Percentiles rank a stretch among this genome's conserved stretches.
Conservation (phyloP, 78 protist species). For the Speleostelium caveatum region DNA sequence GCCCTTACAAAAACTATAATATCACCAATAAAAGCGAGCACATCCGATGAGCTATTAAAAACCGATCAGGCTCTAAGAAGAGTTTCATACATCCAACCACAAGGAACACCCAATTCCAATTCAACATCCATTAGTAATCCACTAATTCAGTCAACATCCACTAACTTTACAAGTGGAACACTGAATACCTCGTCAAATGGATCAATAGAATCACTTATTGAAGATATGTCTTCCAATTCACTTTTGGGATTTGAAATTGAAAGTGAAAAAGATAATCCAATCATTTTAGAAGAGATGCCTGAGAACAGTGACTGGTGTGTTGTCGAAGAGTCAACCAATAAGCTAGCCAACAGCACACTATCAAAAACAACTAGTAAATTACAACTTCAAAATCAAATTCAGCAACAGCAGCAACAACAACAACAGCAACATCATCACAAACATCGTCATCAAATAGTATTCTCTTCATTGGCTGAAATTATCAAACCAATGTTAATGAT, state of each 20-base stretch:
- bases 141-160: no score
- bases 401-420: not conserved
- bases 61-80: constrained; percentile 12
- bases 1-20: constrained; percentile 23
- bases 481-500: constrained; percentile 70
- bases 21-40: not conserved
- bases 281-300: constrained; percentile 31
- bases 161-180: no score
- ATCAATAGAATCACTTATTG: no score
- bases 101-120: no score
- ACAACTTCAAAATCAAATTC: not conserved
- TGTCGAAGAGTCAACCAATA: constrained; percentile 15
- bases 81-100: no score
- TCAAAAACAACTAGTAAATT: not conserved
- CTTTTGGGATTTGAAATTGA: constrained; percentile 71
- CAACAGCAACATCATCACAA: not conserved
- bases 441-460: constrained; percentile 1
- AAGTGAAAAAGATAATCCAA: not conserved
- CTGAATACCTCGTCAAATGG: not conserved
- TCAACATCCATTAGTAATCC: no score
- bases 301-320: constrained; percentile 48
- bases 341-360: no score
- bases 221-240: no score
- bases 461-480: constrained; percentile 49
- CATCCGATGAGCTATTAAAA: not conserved